These are phyloP conservation scores for Saccharomyces pastorianus DNA, from an alignment of 1,139 yeast species.

Conservation along the genomic window DNA sequence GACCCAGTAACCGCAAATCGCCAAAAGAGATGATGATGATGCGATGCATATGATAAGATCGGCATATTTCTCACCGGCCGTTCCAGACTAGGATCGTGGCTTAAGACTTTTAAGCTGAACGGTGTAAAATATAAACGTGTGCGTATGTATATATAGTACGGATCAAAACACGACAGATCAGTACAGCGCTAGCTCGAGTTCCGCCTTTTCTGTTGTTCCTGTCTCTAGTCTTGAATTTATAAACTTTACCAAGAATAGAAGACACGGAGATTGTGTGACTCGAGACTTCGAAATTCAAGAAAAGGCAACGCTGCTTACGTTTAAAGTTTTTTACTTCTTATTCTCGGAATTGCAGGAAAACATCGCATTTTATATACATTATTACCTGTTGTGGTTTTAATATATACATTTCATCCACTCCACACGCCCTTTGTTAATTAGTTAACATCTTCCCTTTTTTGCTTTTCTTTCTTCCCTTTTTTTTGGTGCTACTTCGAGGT, in stretches of 20 bases:
- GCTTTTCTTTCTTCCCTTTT: not conserved
- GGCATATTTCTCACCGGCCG: not conserved
- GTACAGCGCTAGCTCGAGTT: not conserved
- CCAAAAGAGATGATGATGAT: not conserved
- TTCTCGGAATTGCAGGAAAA: too few species aligned
- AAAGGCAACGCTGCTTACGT: not conserved
- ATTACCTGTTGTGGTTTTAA: not conserved
- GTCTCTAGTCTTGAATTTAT: not conserved
- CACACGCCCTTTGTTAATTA: not conserved
- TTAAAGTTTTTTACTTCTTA: not conserved
- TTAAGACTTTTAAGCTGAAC: not conserved
- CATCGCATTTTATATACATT: conserved; percentile 1
- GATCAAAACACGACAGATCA: not conserved
- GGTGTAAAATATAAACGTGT: not conserved
- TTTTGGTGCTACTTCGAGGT: not conserved
- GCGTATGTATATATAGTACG: not conserved
- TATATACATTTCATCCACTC: not conserved
- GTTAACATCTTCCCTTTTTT: not conserved
- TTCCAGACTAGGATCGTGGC: not conserved
- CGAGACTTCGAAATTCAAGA: not conserved
- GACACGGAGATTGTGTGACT: not conserved
- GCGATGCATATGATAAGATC: not conserved
- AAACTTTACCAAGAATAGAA: not conserved
- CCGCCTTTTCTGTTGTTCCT: not conserved
- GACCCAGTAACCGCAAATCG: not conserved